Evolutionary conservation across 2,329 filamentous ascomycete species (phyloP), one percentile per base, ranked within the genome.

Genomic region (Arthrinium puccinioides): DNA sequence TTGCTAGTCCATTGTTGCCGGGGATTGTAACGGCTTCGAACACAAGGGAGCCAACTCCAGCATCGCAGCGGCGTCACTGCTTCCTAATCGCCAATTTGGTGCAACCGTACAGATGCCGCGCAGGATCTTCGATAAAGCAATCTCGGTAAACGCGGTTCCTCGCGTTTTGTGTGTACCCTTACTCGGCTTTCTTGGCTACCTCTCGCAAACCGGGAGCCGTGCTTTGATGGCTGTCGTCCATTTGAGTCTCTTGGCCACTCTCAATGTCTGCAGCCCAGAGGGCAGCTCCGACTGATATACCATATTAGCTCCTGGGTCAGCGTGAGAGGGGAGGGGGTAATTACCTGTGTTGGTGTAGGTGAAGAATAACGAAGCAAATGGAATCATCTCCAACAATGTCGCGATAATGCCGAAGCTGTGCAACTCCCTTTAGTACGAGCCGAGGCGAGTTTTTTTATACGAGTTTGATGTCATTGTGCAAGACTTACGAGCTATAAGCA

Each of bases 261-360:
- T 94, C 87, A 41, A 94, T 76, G 58, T 94, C 88, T 14, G 87
- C 85, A 27, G 90, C 89, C 88, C 88, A 96, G n/a, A 97, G 66
- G 7, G 90, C 90, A 37, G 89, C 90, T 7, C 88, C 90, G 41
- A 94, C 87, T 80, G 32, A 7, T 25, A 25, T 25, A 29, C 19
- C 9, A 40, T 20, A 29, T 42, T 11, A 36, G 24, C 10, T 14
- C 28, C 13, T n/a, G 14, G 25, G 16, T 10, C 24, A 36, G 5
- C 15, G 7, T 4, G 13, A 10, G 10, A 25, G n/a, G 6, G 21
- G 16, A 31, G 24, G 26, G 18, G 24, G 29, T 9, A 47, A 62
- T 53, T 64, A 76, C 76, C 76, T 2, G 86, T 84, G 59, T 95
- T 96, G 13, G 88, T 95, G 59, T 94, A 96, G 1, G 84, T 74